Percentiles rank a stretch among this genome's conserved stretches.
These are phyloP conservation scores for Cercospora sp. DNA, from an alignment of 2,329 filamentous ascomycete species.

Conservation along the genomic window DNA sequence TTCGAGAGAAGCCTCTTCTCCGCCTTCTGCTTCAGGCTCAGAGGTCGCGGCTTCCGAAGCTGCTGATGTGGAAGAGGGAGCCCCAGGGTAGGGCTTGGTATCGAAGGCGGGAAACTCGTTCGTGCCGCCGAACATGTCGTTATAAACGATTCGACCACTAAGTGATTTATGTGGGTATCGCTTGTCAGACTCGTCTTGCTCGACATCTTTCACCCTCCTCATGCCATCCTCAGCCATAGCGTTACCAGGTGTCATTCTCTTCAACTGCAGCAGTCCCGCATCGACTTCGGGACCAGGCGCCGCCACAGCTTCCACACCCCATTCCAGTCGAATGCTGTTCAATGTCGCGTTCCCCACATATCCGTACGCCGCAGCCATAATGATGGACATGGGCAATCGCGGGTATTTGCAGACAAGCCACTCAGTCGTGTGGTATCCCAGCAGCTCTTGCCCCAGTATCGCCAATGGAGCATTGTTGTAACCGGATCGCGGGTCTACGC, in stretches of 20 bases:
- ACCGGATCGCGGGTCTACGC: slow-evolving; percentile 73
- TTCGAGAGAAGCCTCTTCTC: slow-evolving; percentile 8
- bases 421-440: slow-evolving; percentile 87
- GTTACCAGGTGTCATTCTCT: slow-evolving; percentile 49
- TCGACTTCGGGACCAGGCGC: slow-evolving; percentile 89
- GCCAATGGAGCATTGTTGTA: slow-evolving; percentile 90
- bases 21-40: not conserved
- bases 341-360: slow-evolving; percentile 78
- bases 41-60: not conserved
- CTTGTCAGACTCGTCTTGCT: slow-evolving; percentile 38
- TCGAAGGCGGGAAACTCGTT: slow-evolving; percentile 32
- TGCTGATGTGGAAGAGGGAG: slow-evolving; percentile 17
- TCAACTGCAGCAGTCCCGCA: slow-evolving; percentile 83
- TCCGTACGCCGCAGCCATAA: slow-evolving; percentile 82
- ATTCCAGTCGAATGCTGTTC: slow-evolving; percentile 72
- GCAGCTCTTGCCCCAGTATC: slow-evolving; percentile 75
- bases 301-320: slow-evolving; percentile 88
- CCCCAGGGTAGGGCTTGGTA: slow-evolving; percentile 27
- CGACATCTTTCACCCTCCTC: slow-evolving; percentile 37
- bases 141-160: slow-evolving; percentile 74
- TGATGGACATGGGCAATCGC: slow-evolving; percentile 81
- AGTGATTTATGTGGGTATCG: slow-evolving; percentile 41
- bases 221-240: slow-evolving; percentile 37
- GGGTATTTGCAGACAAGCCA: slow-evolving; percentile 86
- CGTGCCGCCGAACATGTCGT: slow-evolving; percentile 81